phyloP scores from a whole-genome alignment of 2,329 filamentous ascomycete species.

The Sclerotinia glacialis region DNA sequence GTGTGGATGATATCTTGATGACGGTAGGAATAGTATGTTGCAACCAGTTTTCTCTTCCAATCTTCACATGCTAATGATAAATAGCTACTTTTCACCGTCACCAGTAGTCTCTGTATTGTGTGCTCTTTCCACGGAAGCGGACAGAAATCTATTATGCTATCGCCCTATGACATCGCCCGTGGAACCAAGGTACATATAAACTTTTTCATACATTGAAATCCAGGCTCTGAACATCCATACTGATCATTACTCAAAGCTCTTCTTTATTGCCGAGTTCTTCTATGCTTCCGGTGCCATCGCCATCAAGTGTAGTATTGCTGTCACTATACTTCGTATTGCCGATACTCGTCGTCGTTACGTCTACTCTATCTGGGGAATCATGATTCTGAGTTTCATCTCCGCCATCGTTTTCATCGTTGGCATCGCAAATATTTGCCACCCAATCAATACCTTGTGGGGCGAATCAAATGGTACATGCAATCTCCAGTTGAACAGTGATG shows the following conservation, averaged over 20 bases:
- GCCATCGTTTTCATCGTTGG: conserved; percentile 37
- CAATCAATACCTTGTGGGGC: conserved; percentile 39
- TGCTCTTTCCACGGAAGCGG: conserved; percentile 37
- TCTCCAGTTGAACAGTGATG: conserved; percentile 36
- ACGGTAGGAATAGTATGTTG: conserved; percentile 34
- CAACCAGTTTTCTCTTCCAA: background rate
- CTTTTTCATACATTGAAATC: background rate
- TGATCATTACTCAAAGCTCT: conserved; percentile 34
- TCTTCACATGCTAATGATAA: background rate
- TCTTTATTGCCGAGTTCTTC: conserved; percentile 43
- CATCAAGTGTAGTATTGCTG: conserved; percentile 39
- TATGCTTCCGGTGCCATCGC: conserved; percentile 39
- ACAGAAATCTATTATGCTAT: conserved; percentile 29
- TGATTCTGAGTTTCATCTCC: conserved; percentile 30
- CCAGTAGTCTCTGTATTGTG: conserved; percentile 30
- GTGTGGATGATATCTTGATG: conserved; percentile 37
- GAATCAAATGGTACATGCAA: conserved; percentile 37
- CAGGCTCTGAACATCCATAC: background rate
- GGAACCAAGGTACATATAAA: conserved; percentile 31
- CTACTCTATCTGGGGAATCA: conserved; percentile 36
- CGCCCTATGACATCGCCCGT: conserved; percentile 25
- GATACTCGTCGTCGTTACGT: conserved; percentile 36
- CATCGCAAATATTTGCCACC: conserved; percentile 39
- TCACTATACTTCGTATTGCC: conserved; percentile 39
- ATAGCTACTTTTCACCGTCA: conserved; percentile 18